Evolutionary conservation across 2,329 filamentous ascomycete species (phyloP), one percentile per base, ranked within the genome.

Genomic region (Aspergillus neoniger): DNA sequence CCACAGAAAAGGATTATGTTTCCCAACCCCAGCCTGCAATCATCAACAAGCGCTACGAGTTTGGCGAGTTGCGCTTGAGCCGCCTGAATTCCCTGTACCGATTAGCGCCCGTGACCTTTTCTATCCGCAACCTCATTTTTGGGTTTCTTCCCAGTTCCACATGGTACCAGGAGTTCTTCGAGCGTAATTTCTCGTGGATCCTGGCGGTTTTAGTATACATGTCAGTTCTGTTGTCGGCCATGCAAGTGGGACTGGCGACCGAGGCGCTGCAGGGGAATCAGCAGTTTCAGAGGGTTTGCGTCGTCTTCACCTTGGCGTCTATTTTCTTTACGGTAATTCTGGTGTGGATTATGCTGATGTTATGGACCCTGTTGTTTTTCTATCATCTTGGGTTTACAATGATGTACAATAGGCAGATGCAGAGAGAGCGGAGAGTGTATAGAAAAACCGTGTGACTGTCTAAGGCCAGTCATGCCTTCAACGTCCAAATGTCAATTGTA

Each of bases 161-260:
- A 25, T 68, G 69, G 49, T 84, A 82, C 65, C 63, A 67, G 2
- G 67, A 69, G 19, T 80, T 82, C 59, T 77, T 83, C 47, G 69
- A 70, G 12, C 70, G 79, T 36, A 80, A 82, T 61, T 76, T 82
- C 21, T 70, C 71, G 17, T 77, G 69, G 74, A 62, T 83, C 1
- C 70, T 78, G 1, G 69, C 74, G 8, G 66, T 75, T 1, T 75
- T 77, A 3, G 77, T 77, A 2, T 83, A 80, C 63, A 65, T 82
- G 19, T 76, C 75, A 41, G 64, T 84, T 15, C 72, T 82, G 17
- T 70, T 85, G 32, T 78, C 78, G 2, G 81, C 81, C 0, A 81
- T 84, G 79, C 82, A 84, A 68, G 79, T 58, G 3, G 48, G 56
- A 4, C 15, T 83, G 41, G 49, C 54, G 21, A 38, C 21, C 17